Conservation (phyloP, 2,329 filamentous ascomycete genomes). For the Immersiporthe knoxdaviesiana region DNA sequence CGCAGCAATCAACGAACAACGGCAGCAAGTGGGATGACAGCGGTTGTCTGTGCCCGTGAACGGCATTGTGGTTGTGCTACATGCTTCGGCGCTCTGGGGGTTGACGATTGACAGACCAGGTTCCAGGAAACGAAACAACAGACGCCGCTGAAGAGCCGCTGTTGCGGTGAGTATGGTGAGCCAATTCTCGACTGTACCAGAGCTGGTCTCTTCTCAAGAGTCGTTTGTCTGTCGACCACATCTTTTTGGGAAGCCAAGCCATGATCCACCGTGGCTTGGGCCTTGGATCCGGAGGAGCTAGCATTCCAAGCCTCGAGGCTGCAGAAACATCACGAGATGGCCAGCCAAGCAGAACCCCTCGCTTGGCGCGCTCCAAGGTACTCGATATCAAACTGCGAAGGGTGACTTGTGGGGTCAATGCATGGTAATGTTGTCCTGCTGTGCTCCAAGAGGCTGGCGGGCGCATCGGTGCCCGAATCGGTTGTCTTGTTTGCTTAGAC, state of each 20-base stretch:
- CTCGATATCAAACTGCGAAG: slow-evolving; percentile 9
- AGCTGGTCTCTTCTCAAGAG: background rate
- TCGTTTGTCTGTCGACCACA: background rate
- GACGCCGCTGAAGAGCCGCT: no score
- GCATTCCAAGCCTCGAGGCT: background rate
- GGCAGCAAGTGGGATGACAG: background rate
- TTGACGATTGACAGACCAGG: background rate
- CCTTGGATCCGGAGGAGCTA: background rate
- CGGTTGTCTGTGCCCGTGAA: background rate
- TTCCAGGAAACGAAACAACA: background rate
- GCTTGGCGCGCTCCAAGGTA: slow-evolving; percentile 7
- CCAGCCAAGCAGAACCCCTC: background rate
- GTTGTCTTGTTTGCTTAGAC: background rate
- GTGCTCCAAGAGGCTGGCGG: background rate
- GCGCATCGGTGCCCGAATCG: background rate
- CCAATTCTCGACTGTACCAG: background rate
- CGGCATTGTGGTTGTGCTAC: background rate
- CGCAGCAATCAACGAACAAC: background rate
- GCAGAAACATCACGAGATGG: background rate
- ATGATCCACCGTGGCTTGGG: background rate
- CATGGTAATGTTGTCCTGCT: background rate
- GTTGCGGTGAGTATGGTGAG: background rate
- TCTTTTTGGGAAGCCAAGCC: background rate
- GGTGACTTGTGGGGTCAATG: background rate
- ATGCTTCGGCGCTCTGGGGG: background rate